A percentile compares a stretch with the other conserved stretches of the same genome.
These are phyloP conservation scores for Paxillus rubicundulus DNA, from an alignment of 768 basidiomycete species.

Conservation along the genomic window DNA sequence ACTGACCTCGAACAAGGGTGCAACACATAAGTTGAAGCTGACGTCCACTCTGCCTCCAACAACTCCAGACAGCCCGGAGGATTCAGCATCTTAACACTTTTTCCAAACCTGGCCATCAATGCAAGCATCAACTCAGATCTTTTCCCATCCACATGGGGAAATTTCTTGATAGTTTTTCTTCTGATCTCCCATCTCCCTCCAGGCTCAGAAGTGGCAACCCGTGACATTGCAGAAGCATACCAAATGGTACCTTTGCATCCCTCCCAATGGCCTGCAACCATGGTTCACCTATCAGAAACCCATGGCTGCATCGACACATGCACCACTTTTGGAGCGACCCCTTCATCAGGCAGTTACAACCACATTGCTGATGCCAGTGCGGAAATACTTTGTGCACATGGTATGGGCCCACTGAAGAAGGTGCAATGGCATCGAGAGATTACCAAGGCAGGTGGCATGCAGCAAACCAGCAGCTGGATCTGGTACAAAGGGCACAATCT, in stretches of 20 bases:
- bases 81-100: too few species aligned
- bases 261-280: conserved; percentile 28
- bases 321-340: not conserved
- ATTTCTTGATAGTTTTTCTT: conserved; percentile 34
- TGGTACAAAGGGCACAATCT: conserved; percentile 27
- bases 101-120: conserved; percentile 31
- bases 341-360: not conserved
- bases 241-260: conserved; percentile 26
- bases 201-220: conserved; percentile 27
- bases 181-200: conserved; percentile 20
- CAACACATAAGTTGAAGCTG: too few species aligned
- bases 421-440: not conserved
- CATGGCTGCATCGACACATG: conserved; percentile 15
- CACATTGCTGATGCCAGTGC: conserved; percentile 4
- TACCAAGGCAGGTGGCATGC: not conserved
- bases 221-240: conserved; percentile 36
- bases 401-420: conserved; percentile 1
- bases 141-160: conserved; percentile 46
- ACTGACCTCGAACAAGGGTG: too few species aligned
- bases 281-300: conserved; percentile 17
- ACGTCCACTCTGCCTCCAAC: too few species aligned
- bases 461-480: conserved; percentile 6
- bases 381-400: not conserved
- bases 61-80: too few species aligned
- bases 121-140: conserved; percentile 26